Evolutionary conservation across 1,284 basidiomycete species (phyloP).

Genomic region (Phellopilus nigrolimitatus): DNA sequence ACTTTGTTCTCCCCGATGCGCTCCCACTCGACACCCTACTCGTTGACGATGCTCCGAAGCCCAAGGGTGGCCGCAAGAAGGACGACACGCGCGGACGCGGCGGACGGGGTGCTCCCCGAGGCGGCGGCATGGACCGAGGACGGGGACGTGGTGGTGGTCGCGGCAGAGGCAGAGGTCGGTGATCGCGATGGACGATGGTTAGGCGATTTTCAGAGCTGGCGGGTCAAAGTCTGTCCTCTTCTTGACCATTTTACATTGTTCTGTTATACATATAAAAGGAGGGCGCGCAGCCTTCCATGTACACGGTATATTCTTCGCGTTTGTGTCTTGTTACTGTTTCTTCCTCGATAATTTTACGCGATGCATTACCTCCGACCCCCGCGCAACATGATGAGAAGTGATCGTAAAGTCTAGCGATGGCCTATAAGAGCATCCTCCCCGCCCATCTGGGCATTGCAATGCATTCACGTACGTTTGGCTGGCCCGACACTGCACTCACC

Average conservation of each 20-base stretch:
- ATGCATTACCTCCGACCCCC: neutral
- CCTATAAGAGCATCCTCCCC: slow-evolving; percentile 65
- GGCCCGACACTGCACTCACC: slow-evolving; percentile 77
- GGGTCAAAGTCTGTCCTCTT: neutral
- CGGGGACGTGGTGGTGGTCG: slow-evolving; percentile 45
- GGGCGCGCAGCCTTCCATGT: neutral
- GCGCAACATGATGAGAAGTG: neutral
- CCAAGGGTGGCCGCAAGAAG: slow-evolving; percentile 80
- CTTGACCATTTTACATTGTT: neutral
- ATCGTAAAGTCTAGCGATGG: neutral
- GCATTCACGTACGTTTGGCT: slow-evolving; percentile 85
- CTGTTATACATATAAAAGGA: slow-evolving; percentile 1
- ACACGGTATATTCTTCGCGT: neutral
- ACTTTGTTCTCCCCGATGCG: slow-evolving; percentile 94
- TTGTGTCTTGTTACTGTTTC: neutral
- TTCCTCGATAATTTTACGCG: neutral
- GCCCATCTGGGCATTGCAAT: slow-evolving; percentile 88
- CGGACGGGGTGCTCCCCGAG: slow-evolving; percentile 50
- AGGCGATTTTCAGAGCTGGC: neutral
- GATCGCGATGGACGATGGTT: neutral
- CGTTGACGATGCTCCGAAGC: slow-evolving; percentile 96
- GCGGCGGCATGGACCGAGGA: slow-evolving; percentile 41
- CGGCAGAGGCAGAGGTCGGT: slow-evolving; percentile 36
- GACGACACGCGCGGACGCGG: slow-evolving; percentile 62
- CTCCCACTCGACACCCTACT: slow-evolving; percentile 94